Conservation (phyloP, 176 grass and related monocot species). For the Carex scoparia region DNA sequence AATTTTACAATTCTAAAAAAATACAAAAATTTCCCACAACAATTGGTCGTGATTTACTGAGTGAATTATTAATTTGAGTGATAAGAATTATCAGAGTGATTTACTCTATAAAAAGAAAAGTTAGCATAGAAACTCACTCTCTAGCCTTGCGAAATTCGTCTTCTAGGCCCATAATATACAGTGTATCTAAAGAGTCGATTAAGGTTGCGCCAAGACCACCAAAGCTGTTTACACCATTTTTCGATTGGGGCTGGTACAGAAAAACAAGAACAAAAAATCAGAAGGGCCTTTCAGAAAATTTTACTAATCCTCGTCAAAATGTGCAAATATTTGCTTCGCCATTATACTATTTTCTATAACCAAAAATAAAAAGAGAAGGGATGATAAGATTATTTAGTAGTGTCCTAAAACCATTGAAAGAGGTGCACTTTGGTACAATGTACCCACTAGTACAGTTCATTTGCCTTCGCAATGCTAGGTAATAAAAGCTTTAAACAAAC, state of each 20-base stretch:
- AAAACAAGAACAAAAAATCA: constrained; percentile 14
- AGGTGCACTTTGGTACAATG: background rate
- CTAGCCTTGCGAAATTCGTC: constrained; percentile 95
- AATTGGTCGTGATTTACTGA: background rate
- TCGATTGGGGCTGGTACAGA: constrained; percentile 79
- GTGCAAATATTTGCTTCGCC: background rate
- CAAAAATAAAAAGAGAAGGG: constrained; percentile 8
- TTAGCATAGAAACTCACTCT: constrained; percentile 61
- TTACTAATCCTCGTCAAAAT: background rate
- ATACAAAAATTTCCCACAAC: background rate
- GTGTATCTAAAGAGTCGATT: constrained; percentile 87
- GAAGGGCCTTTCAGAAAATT: constrained; percentile 14
- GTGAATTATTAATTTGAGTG: too few species aligned
- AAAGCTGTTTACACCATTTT: constrained; percentile 87
- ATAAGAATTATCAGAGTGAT: background rate
- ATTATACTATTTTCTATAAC: constrained; percentile 2
- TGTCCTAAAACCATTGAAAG: background rate
- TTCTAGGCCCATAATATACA: constrained; percentile 94
- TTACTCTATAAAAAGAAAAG: constrained; percentile 22
- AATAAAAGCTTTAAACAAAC: background rate
- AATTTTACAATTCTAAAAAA: constrained; percentile 2
- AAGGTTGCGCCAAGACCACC: constrained; percentile 96
- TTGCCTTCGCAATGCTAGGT: background rate
- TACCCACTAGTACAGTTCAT: background rate
- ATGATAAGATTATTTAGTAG: constrained; percentile 2